Evolutionary conservation across 2,329 filamentous ascomycete genomes (phyloP).

Genomic region (Aspergillus udagawae): DNA sequence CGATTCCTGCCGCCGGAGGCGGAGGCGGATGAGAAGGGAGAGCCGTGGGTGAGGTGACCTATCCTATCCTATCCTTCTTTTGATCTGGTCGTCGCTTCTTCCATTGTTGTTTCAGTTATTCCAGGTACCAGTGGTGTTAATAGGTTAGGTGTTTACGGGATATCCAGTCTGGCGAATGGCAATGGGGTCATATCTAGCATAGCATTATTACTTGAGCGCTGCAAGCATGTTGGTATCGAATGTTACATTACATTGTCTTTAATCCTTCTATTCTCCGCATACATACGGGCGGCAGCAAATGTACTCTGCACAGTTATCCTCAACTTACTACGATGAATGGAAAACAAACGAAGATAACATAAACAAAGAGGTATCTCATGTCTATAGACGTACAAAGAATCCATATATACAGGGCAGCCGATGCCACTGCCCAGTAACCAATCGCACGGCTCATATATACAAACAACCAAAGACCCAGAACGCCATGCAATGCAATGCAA

Average conservation of each 20-base stretch:
- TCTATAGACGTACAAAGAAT: neutral
- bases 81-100: neutral
- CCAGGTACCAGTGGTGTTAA: neutral
- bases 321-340: neutral
- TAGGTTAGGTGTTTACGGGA: neutral
- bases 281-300: too few species aligned
- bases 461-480: neutral
- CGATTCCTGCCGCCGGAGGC: slow-evolving; percentile 37
- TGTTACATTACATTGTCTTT: neutral
- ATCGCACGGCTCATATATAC: neutral
- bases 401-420: neutral
- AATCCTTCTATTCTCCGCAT: neutral
- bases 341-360: neutral
- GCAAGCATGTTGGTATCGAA: neutral
- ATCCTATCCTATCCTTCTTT: neutral
- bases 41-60: slow-evolving; percentile 14
- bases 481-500: neutral
- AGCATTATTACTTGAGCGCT: neutral
- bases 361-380: neutral
- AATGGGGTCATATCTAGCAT: neutral
- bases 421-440: neutral
- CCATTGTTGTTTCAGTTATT: neutral
- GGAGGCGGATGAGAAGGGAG: slow-evolving; percentile 32
- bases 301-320: too few species aligned
- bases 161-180: neutral